Evolutionary conservation across 768 basidiomycete genomes (phyloP), one percentile per base, ranked within the genome.

Genomic region (Termitomyces sp.): DNA sequence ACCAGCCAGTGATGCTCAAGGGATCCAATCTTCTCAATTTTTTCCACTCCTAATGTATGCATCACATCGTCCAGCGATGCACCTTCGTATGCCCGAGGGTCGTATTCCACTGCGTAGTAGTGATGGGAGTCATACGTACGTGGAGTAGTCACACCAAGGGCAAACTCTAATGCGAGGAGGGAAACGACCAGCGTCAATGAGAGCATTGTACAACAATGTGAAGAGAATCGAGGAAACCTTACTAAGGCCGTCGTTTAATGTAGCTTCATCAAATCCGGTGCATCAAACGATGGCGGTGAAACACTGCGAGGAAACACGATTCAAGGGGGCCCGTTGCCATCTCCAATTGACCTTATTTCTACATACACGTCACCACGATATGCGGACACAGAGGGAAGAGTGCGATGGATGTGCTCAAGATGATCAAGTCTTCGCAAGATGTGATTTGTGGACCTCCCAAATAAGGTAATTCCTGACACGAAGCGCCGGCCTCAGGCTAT

Each of bases 21-120:
- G 67, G 94, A 88, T 50, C 97, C 94, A 25, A 85, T 87, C 62
- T 83, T 88, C 67, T 95, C 92, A 55, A 98, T 88, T 47, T 97
- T 73, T 71, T 98, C 88, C 21, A 93, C 86, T 14, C 85, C 85
- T 11, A 98, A 78, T 0, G 74, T 69, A 7, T 67, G 46, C 6
- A 85, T 79, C 56, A 87, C 77, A 60, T 89, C 84, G 55, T 72
- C 71, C 59, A 90, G 78, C 61, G 84, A 78, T 61, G 80, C 77
- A 59, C 75, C 73, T 56, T 62, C 58, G 42, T 64, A 54, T 44
- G 59, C 37, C 6, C 66, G 63, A 44, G 89, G 82, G 62, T 78
- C 70, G 64, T 89, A 83, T 62, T 86, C 84, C 28, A 92, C 65
- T 52, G 87, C 81, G 75, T 95, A 98, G 75, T 99, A 98, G 63